Evolutionary conservation across 805 yeast genomes (phyloP).

Genomic region (Candida coquimbonensis): DNA sequence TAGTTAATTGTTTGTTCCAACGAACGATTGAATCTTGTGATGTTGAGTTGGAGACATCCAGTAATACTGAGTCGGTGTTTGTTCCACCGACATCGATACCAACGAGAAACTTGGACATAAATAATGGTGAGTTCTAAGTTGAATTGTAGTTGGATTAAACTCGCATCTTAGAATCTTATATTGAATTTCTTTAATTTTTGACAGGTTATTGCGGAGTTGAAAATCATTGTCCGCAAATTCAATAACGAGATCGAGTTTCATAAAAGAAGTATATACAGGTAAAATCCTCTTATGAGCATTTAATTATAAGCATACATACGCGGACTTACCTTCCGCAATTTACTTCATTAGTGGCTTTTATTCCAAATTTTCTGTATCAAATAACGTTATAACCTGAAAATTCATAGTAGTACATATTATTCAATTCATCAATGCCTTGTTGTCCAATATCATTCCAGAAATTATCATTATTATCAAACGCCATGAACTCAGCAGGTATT

Average conservation of each 20-base stretch:
- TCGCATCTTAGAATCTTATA: too few species aligned
- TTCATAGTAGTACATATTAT: slow-evolving; percentile 22
- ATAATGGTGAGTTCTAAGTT: too few species aligned
- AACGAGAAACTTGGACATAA: slow-evolving; percentile 28
- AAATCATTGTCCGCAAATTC: too few species aligned
- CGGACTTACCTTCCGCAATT: background rate
- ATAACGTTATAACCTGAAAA: slow-evolving; percentile 22
- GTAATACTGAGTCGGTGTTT: slow-evolving; percentile 40
- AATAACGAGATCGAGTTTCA: too few species aligned
- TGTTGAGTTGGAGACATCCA: slow-evolving; percentile 32
- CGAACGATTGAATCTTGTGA: slow-evolving; percentile 27
- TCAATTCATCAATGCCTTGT: slow-evolving; percentile 21
- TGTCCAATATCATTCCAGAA: slow-evolving; percentile 25
- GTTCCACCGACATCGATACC: slow-evolving; percentile 49
- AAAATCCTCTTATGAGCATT: too few species aligned
- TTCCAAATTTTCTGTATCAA: background rate
- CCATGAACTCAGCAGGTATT: slow-evolving; percentile 15
- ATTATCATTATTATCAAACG: slow-evolving; percentile 12
- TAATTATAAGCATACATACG: background rate
- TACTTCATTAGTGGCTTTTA: background rate
- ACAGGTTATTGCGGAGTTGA: too few species aligned
- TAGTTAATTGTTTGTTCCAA: slow-evolving; percentile 36
- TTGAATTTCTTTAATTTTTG: too few species aligned
- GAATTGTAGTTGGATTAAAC: too few species aligned
- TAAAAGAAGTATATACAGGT: too few species aligned